Evolutionary conservation across 306 rosid species (phyloP), one percentile per base, ranked within the genome.

Genomic region (Leucaena leucocephala): DNA sequence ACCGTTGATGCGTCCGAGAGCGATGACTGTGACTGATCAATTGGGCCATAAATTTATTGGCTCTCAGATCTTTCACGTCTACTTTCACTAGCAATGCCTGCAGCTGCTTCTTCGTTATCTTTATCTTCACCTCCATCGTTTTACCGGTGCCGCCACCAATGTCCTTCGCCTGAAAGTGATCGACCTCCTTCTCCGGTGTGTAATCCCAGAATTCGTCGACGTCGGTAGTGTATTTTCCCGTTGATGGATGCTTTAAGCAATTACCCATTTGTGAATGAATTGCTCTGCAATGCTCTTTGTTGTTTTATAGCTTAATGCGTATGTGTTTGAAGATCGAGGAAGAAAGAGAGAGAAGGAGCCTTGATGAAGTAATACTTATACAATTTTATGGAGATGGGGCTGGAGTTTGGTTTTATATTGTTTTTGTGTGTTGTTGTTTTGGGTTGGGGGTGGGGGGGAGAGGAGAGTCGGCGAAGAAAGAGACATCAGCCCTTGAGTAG

Each of bases 81-180:
- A 71, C 82, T 59, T 75, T 89, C 1, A 89, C 88, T 17, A 91
- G 58, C 78, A 91, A 80, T 74, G 84, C 87, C 74, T 88, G 86
- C 78, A 91, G 22, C 63, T 91, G 90, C 71, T 87, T 93, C 97
- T 87, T 93, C 33, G 94, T 85, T 42, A 93, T 93, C 90, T 88
- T 93, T 70, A 93, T 86, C 88, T 93, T 93, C 73, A 93, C 86
- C 85, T 84, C 91, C 12, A 38, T 27, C 9, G 21, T 45, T 5
- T 74, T 78, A 0, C 52, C 16, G 0, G 5, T 3, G n/a, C 54
- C 42, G 1, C 38, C 52, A 2, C 34, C 6, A 63, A 3, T 1
- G 0, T 61, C n/a, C 8, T 12, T 33, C 14, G 79, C 2, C 0
- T 46, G 22, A 10, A 19, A 78, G 33, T 12, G 42, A 8, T 3